Evolutionary conservation across 1,139 yeast genomes (phyloP).

Genomic region (Geotrichum phurueaensis): DNA sequence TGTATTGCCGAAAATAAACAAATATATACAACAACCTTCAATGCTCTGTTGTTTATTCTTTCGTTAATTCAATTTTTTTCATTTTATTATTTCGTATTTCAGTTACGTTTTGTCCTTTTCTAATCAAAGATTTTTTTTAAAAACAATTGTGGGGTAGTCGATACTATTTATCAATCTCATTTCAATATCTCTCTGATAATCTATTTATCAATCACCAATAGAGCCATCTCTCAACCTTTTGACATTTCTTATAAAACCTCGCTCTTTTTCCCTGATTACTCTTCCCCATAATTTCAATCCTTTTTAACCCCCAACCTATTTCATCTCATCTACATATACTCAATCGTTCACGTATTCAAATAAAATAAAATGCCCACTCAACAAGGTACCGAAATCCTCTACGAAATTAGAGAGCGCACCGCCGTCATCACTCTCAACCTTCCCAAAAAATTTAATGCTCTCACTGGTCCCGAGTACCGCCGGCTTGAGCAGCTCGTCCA

Average conservation of each 20-base stretch:
- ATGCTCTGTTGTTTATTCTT: too few relatives aligned
- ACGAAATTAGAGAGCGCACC: slow-evolving; percentile 48
- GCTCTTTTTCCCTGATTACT: not conserved
- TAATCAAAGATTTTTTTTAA: not conserved
- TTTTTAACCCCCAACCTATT: not conserved
- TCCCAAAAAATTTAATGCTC: slow-evolving; percentile 61
- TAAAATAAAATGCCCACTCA: not conserved
- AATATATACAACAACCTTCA: too few relatives aligned
- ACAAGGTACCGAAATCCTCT: slow-evolving; percentile 15
- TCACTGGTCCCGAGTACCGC: slow-evolving; percentile 61
- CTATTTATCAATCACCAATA: not conserved
- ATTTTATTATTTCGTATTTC: not conserved
- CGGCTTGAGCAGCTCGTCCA: slow-evolving; percentile 56
- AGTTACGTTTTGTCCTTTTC: not conserved
- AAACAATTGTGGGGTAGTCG: not conserved
- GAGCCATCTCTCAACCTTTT: not conserved
- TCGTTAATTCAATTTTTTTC: too few relatives aligned
- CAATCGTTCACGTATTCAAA: not conserved
- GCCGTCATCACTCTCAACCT: slow-evolving; percentile 63
- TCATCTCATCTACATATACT: not conserved
- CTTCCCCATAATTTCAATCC: not conserved
- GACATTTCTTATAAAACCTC: not conserved
- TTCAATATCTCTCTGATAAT: not conserved
- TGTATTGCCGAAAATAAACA: too few relatives aligned
- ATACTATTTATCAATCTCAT: not conserved